These are phyloP conservation scores for Pythium diclinum DNA, from an alignment of 352 stramenopile species.

Conservation along the genomic window DNA sequence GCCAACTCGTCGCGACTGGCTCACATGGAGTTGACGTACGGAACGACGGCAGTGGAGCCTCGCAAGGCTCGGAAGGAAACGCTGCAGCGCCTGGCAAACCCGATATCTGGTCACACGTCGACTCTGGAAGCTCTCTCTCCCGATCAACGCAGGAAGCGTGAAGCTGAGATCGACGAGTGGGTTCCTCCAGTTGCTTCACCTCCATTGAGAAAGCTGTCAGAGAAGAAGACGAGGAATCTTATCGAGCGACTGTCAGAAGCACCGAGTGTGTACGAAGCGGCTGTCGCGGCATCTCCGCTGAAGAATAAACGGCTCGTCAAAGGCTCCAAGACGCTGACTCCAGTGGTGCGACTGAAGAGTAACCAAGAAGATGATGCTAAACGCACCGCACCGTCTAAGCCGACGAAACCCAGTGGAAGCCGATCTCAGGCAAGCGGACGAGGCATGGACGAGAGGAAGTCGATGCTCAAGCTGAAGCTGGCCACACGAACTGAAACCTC, in stretches of 20 bases:
- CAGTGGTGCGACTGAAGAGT: not conserved
- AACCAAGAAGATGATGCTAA: slow-evolving; percentile 13
- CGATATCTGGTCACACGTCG: slow-evolving; percentile 61
- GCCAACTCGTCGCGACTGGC: slow-evolving; percentile 33
- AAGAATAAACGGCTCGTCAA: slow-evolving; percentile 9
- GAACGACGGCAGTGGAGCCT: slow-evolving; percentile 39
- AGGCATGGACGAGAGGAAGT: slow-evolving; percentile 33
- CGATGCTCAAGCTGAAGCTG: slow-evolving; percentile 43
- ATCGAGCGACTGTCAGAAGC: slow-evolving; percentile 25
- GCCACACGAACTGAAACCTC: not conserved
- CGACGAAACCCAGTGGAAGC: not conserved
- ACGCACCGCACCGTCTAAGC: not conserved
- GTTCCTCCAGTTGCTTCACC: not conserved
- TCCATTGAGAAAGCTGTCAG: not conserved
- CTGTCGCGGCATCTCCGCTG: not conserved
- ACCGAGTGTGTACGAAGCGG: slow-evolving; percentile 21
- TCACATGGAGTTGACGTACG: slow-evolving; percentile 65
- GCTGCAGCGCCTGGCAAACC: slow-evolving; percentile 60
- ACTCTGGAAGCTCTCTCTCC: slow-evolving; percentile 61
- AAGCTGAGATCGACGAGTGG: slow-evolving; percentile 26
- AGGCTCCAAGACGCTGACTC: not conserved
- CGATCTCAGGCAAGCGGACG: not conserved
- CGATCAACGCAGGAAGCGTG: slow-evolving; percentile 49
- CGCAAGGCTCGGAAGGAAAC: slow-evolving; percentile 58
- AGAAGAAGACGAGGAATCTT: slow-evolving; percentile 11